Conservation (phyloP, 305 asterid species). For the Plantago rigida region DNA sequence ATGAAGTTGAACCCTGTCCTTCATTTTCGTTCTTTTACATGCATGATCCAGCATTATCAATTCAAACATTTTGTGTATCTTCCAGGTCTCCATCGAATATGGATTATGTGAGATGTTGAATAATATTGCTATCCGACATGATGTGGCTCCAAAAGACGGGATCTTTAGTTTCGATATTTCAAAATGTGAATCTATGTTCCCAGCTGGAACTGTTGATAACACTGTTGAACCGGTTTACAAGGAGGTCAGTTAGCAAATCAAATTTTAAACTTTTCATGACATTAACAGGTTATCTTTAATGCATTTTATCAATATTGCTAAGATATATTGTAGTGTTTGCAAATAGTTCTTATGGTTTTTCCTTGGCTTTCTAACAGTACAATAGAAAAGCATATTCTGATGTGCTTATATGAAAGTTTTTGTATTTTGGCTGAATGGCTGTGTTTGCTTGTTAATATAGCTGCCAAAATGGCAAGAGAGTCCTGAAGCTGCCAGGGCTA, state of each 20-base stretch:
- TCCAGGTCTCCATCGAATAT: constrained; percentile 65
- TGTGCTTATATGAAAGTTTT: too few relatives aligned
- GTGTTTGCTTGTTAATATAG: constrained; percentile 31
- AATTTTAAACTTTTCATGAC: background rate
- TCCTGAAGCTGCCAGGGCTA: constrained; percentile 40
- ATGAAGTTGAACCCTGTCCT: too few relatives aligned
- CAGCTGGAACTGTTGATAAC: constrained; percentile 56
- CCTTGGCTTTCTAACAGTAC: too few relatives aligned
- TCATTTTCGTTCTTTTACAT: background rate
- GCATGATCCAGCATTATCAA: background rate
- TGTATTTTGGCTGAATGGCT: background rate
- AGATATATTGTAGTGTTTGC: background rate
- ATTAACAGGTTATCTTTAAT: background rate
- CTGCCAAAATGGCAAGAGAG: constrained; percentile 78
- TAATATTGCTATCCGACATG: constrained; percentile 50
- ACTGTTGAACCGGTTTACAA: constrained; percentile 39
- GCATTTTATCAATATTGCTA: too few relatives aligned
- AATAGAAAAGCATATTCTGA: too few relatives aligned
- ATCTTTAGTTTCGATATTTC: constrained; percentile 50
- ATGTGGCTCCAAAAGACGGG: constrained; percentile 69
- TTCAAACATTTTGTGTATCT: background rate
- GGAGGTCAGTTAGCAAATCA: constrained; percentile 39
- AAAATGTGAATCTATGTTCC: constrained; percentile 53
- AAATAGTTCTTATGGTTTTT: too few relatives aligned
- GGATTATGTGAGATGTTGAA: constrained; percentile 87